phyloP scores from a whole-genome alignment of 2,329 filamentous ascomycete species.

The Trichoderma sp. region DNA sequence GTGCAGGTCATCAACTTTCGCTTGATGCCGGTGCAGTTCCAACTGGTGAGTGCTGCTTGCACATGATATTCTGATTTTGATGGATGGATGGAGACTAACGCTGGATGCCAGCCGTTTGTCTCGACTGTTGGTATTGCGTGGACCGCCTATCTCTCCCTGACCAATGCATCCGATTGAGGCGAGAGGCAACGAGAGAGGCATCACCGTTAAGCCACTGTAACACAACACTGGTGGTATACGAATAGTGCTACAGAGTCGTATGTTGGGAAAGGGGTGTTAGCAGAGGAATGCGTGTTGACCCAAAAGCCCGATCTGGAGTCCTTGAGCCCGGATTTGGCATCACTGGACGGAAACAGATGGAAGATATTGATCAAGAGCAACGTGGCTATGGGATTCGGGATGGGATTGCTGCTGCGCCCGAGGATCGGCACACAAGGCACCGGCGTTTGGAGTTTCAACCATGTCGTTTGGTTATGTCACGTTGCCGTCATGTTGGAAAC shows the following conservation, averaged over 20 bases:
- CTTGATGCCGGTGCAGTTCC: constrained; percentile 90
- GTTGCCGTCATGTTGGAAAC: not conserved
- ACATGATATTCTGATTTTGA: not conserved
- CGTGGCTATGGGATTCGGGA: not conserved
- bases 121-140: constrained; percentile 94
- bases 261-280: not conserved
- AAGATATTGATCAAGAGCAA: not conserved
- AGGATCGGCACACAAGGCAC: not conserved
- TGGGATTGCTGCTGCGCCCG: not conserved
- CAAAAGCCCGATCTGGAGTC: not conserved
- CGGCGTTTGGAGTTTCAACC: constrained; percentile 3
- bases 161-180: constrained; percentile 75
- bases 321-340: not conserved
- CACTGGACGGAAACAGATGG: not conserved
- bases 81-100: constrained; percentile 16
- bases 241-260: not conserved
- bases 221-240: not conserved
- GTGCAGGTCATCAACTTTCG: constrained; percentile 98
- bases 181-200: not conserved
- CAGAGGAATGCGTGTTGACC: not conserved
- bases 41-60: constrained; percentile 67
- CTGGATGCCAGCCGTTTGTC: constrained; percentile 73
- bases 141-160: constrained; percentile 93
- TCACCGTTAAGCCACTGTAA: not conserved
- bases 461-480: not conserved